Evolutionary conservation across 768 basidiomycete species (phyloP).

Genomic region (Trichaptum fuscoviolaceum): DNA sequence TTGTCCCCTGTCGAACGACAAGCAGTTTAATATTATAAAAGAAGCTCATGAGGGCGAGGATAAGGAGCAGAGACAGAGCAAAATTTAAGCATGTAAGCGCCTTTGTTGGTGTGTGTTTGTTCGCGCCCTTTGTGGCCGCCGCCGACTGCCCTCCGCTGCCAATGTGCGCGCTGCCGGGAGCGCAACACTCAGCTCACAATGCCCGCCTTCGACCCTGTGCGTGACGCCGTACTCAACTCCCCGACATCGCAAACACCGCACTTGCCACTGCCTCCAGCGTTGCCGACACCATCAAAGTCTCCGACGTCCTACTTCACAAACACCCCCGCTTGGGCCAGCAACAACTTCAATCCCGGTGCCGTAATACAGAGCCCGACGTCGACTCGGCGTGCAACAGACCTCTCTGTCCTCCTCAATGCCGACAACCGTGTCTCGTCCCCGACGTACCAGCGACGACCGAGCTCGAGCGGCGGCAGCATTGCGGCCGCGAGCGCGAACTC

Average conservation of each 20-base stretch:
- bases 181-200: conserved; percentile 24
- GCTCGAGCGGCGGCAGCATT: background rate
- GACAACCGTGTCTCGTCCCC: conserved; percentile 26
- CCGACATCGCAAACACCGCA: conserved; percentile 48
- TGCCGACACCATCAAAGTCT: conserved; percentile 18
- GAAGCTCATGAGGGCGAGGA: no score
- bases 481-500: conserved; percentile 9
- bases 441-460: conserved; percentile 1
- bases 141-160: background rate
- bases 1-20: no score
- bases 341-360: conserved; percentile 14
- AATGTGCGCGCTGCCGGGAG: background rate
- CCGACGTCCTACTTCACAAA: conserved; percentile 19
- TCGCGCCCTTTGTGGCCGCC: background rate
- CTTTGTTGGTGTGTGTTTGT: background rate
- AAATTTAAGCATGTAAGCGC: background rate
- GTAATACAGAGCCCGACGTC: conserved; percentile 39
- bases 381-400: conserved; percentile 62
- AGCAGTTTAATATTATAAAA: no score
- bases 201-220: conserved; percentile 82
- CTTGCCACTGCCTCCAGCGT: conserved; percentile 24
- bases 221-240: conserved; percentile 81
- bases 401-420: conserved; percentile 72
- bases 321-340: conserved; percentile 13
- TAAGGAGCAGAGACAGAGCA: no score